Base-by-base conservation (phyloP, 2,329 filamentous ascomycete genomes). In the Tolypocladium capitatum region DNA sequence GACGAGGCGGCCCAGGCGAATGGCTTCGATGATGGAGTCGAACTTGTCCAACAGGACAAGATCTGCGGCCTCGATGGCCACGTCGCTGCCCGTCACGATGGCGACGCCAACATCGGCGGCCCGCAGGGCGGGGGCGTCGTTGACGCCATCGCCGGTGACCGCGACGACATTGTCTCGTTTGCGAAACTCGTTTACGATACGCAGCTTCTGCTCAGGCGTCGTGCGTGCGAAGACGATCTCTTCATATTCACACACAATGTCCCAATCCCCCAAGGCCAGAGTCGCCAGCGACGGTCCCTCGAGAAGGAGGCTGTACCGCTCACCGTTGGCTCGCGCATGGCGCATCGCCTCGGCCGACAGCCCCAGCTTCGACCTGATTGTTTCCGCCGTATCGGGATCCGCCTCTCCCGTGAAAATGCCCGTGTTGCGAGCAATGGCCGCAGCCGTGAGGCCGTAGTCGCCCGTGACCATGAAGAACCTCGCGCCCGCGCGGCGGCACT, bases 91-190 rank as follows among this genome's bases (percentile, higher is more conserved):
- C 0, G 73, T 68, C 8, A 78, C 78, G 66, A 84, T 79, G 4
- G 78, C 79, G 47, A 87, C 84, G n/a, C 80, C 80, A 0, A 83
- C 79, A 52, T 83, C 80, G 1, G 80, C 80, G 31, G 78, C 79
- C 45, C 80, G 80, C 32, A 84, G 66, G 2, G 80, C 80, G 1
- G 80, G 80, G 0, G 79, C 80, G 51, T 84, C 80, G 48, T 84
- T 83, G 9, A 81, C 83, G 10, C 80, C 80, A 51, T 88, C 83
- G 30, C 83, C 84, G n/a, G 83, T 86, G 68, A 86, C 84, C 32
- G 81, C 83, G 11, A 79, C 81, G 1, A 75, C 75, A 28, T 79
- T 75, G 20, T 75, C 73, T 14, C 75, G 66, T 20, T 65, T 61
- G 53, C 83, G 81, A 21, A 86, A 71, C 43, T 81, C 80, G 48